Evolutionary conservation across 208 protist genomes (phyloP).

Genomic region (Leptomonas seymouri): DNA sequence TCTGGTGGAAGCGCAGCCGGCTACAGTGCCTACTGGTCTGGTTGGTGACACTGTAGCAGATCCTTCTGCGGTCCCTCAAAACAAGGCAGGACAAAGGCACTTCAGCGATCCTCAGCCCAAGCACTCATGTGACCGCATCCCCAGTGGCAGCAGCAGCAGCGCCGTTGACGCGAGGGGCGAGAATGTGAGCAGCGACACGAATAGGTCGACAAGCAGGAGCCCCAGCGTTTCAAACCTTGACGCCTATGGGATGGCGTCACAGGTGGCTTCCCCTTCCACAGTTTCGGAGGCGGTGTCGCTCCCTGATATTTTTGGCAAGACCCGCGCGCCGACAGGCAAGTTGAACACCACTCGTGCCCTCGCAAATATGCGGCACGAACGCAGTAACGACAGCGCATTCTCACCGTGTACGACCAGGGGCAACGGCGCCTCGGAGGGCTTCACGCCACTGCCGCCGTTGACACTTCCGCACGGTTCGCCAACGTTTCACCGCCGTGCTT

Average conservation of each 20-base stretch:
- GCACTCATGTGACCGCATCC: not conserved
- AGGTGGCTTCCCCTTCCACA: not conserved
- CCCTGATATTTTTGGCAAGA: constrained; percentile 2
- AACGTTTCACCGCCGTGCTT: constrained; percentile 1
- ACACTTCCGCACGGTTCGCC: constrained; percentile 1
- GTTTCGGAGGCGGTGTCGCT: not conserved
- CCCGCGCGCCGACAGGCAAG: no score
- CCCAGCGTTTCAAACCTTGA: not conserved
- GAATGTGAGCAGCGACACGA: not conserved
- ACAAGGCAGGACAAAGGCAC: no score
- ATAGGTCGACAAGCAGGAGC: not conserved
- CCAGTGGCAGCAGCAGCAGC: not conserved
- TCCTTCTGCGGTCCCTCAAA: no score
- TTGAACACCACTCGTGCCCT: no score
- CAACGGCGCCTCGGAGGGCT: not conserved
- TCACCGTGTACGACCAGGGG: no score
- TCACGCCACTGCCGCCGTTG: constrained; percentile 12
- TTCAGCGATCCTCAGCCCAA: no score
- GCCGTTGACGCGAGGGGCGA: not conserved
- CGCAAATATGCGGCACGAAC: no score
- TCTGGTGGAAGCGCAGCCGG: not conserved
- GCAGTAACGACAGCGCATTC: not conserved
- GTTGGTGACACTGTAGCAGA: no score
- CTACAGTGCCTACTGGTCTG: no score
- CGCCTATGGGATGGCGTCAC: not conserved